These are phyloP conservation scores for Gaertneriomyces semiglobifer DNA, from an alignment of 192 early-diverging fungal genomes.

Conservation along the genomic window DNA sequence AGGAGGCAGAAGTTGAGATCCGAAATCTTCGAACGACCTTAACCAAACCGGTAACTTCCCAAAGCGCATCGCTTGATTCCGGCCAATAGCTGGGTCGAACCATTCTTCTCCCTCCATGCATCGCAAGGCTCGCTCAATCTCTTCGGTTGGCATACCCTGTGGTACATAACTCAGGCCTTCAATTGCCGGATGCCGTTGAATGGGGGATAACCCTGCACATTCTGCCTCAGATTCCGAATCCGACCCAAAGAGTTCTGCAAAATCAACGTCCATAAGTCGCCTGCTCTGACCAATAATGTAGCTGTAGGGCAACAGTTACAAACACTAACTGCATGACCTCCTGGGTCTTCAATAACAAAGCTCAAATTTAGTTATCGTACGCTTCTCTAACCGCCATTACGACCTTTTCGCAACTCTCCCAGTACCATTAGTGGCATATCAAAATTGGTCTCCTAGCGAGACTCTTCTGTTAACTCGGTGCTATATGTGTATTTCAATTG, in stretches of 20 bases:
- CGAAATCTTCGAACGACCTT: background rate
- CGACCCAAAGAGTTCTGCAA: constrained; percentile 1
- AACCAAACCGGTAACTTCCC: constrained; percentile 15
- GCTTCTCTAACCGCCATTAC: no score
- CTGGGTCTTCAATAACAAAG: no score
- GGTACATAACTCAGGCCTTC: constrained; percentile 11
- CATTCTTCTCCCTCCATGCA: constrained; percentile 22
- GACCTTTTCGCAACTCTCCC: no score
- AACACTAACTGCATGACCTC: no score
- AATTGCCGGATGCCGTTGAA: constrained; percentile 13
- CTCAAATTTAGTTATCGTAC: no score
- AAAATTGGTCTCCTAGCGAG: no score
- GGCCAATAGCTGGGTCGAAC: constrained; percentile 19
- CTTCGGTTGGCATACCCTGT: constrained; percentile 1
- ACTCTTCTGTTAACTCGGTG: no score
- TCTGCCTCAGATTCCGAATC: constrained; percentile 10
- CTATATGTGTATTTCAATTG: no score
- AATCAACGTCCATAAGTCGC: no score
- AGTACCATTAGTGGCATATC: no score
- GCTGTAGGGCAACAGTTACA: no score
- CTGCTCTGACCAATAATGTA: no score
- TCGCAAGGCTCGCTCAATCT: constrained; percentile 1
- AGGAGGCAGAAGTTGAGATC: background rate
- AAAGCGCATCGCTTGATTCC: constrained; percentile 33
- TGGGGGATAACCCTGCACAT: background rate